These are phyloP conservation scores for Penicillium sp. DNA, from an alignment of 2,329 filamentous ascomycete genomes.

Conservation along the genomic window DNA sequence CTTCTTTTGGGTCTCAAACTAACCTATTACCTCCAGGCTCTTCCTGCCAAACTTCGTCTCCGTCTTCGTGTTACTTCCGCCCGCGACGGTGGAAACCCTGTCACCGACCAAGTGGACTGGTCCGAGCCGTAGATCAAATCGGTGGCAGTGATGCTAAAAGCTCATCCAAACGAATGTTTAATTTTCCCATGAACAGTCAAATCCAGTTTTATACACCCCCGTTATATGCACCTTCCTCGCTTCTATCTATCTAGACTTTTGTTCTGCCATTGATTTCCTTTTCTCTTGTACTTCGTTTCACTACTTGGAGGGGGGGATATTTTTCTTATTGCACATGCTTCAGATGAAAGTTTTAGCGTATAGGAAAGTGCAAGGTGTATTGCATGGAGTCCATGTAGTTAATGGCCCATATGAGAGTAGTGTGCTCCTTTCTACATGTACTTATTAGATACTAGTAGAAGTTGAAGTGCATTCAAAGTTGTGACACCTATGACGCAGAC, in stretches of 20 bases:
- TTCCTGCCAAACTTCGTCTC: constrained; percentile 68
- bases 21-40: constrained; percentile 56
- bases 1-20: constrained; percentile 26
- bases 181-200: constrained; percentile 18
- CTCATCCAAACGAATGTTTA: constrained; percentile 20
- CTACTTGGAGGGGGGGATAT: constrained; percentile 4
- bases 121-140: constrained; percentile 62
- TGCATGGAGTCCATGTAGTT: background rate
- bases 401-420: background rate
- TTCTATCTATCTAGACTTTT: constrained; percentile 5
- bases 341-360: constrained; percentile 17
- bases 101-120: constrained; percentile 96
- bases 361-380: constrained; percentile 1
- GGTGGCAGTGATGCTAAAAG: constrained; percentile 12
- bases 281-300: background rate
- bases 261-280: background rate
- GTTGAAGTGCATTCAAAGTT: background rate
- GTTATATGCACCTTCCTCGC: background rate
- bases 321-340: constrained; percentile 28
- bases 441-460: background rate
- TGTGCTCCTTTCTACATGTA: background rate
- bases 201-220: constrained; percentile 22
- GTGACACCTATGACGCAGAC: background rate
- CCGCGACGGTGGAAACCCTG: constrained; percentile 66
- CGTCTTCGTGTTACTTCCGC: constrained; percentile 81